Conservation (phyloP, 441 rosid genomes). For the Theobroma grandiflorum region DNA sequence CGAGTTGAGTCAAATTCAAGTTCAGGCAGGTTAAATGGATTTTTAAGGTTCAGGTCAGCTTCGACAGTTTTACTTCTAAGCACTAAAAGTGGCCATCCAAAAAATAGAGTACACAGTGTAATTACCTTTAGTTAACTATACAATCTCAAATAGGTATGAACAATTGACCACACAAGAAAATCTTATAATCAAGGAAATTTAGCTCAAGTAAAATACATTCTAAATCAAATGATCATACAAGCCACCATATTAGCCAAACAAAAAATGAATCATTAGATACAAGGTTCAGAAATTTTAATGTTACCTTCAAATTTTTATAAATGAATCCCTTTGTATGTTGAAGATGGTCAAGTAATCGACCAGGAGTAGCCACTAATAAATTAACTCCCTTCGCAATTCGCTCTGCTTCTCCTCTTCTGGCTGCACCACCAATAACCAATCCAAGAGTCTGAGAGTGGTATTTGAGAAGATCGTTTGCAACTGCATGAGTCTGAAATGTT, state of each 20-base stretch:
- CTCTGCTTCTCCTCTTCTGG: constrained; percentile 88
- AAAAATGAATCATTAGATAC: constrained; percentile 13
- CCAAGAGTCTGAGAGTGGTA: constrained; percentile 87
- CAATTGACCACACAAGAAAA: neutral
- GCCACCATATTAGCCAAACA: neutral
- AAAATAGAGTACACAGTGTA: neutral
- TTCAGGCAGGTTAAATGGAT: too few species aligned
- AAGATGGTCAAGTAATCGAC: constrained; percentile 98
- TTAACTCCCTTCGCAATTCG: constrained; percentile 84
- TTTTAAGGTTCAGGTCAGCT: too few species aligned
- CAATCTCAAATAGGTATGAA: neutral
- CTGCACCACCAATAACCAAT: constrained; percentile 93
- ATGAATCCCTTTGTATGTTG: constrained; percentile 90
- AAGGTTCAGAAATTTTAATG: constrained; percentile 10
- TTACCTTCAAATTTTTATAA: constrained; percentile 86
- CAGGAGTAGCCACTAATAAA: constrained; percentile 95
- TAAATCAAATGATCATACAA: neutral
- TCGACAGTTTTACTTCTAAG: neutral
- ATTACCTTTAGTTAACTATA: neutral
- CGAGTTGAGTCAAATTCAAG: too few species aligned
- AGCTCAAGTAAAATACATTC: constrained; percentile 1
- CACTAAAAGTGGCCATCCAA: neutral
- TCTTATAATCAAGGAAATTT: constrained; percentile 4
- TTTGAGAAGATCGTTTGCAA: constrained; percentile 90
- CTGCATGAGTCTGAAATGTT: constrained; percentile 79